Evolutionary conservation across 768 basidiomycete genomes (phyloP).

Genomic region (Roridomyces roridus): DNA sequence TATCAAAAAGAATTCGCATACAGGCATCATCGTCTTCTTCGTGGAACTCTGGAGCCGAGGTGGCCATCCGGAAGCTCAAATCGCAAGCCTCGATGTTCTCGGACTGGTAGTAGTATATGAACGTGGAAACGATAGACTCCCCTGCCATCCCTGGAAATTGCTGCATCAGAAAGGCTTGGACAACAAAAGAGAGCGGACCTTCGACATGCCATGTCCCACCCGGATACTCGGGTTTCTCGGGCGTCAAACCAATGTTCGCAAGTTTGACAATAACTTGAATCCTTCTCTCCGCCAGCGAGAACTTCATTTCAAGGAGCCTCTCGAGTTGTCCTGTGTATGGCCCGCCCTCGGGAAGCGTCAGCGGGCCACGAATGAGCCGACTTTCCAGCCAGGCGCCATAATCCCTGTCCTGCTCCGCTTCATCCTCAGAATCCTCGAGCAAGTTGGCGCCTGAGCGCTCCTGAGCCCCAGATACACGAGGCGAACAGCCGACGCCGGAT

Average conservation of each 20-base stretch:
- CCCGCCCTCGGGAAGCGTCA: too few relatives aligned
- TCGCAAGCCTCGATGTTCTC: slow-evolving; percentile 37
- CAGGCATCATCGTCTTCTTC: slow-evolving; percentile 16
- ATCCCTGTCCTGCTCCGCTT: too few relatives aligned
- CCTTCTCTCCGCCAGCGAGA: slow-evolving; percentile 6
- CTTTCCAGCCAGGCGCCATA: too few relatives aligned
- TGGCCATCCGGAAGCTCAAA: slow-evolving; percentile 36
- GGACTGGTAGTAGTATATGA: slow-evolving; percentile 35
- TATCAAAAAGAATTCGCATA: slow-evolving; percentile 9
- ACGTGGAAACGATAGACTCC: slow-evolving; percentile 34
- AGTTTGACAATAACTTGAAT: slow-evolving; percentile 49
- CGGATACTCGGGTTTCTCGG: slow-evolving; percentile 41
- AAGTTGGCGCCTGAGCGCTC: too few relatives aligned
- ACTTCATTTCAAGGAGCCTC: too few relatives aligned
- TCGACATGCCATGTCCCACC: slow-evolving; percentile 48
- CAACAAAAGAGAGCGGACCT: slow-evolving; percentile 28
- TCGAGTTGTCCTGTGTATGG: too few relatives aligned
- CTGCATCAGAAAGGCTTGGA: too few relatives aligned
- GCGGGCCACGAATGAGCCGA: too few relatives aligned
- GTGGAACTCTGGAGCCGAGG: slow-evolving; percentile 32
- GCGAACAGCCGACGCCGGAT: too few relatives aligned
- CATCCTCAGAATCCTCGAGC: too few relatives aligned
- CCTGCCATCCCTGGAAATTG: slow-evolving; percentile 22
- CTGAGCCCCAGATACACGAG: too few relatives aligned
- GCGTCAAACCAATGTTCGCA: slow-evolving; percentile 40